Conservation (phyloP, 73 alveolate genomes). For the Tetrahymena malaccensis region DNA sequence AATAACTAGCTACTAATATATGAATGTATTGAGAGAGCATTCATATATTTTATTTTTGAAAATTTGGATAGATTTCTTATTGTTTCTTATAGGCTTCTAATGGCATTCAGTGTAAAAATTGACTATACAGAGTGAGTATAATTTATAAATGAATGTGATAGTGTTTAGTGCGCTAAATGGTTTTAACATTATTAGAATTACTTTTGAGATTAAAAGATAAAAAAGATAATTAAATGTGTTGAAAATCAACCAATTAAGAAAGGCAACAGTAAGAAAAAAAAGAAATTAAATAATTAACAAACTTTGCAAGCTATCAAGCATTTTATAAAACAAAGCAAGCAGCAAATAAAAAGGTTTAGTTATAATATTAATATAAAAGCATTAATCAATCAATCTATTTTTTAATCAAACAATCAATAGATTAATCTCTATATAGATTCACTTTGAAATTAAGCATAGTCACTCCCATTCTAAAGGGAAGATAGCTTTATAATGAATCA, state of each 20-base stretch:
- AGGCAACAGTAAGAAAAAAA: background rate
- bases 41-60: no score
- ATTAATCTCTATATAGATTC: background rate
- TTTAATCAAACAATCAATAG: background rate
- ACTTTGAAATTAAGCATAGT: background rate
- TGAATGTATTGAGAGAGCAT: no score
- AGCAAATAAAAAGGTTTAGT: background rate
- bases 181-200: background rate
- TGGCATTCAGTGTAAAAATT: no score
- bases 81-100: background rate
- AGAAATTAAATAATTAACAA: background rate
- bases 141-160: background rate
- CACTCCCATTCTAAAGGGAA: background rate
- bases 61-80: no score
- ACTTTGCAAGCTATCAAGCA: background rate
- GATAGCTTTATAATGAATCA: background rate
- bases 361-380: background rate
- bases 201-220: background rate
- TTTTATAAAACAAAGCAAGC: background rate
- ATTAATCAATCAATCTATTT: background rate
- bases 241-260: background rate
- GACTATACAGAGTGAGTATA: background rate
- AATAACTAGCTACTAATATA: no score
- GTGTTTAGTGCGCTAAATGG: background rate
- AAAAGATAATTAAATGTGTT: background rate